A percentile compares a stretch with the other conserved stretches of the same genome.
Evolutionary conservation across 1,284 basidiomycete genomes (phyloP).

Genomic region (Sporisorium sorghi): DNA sequence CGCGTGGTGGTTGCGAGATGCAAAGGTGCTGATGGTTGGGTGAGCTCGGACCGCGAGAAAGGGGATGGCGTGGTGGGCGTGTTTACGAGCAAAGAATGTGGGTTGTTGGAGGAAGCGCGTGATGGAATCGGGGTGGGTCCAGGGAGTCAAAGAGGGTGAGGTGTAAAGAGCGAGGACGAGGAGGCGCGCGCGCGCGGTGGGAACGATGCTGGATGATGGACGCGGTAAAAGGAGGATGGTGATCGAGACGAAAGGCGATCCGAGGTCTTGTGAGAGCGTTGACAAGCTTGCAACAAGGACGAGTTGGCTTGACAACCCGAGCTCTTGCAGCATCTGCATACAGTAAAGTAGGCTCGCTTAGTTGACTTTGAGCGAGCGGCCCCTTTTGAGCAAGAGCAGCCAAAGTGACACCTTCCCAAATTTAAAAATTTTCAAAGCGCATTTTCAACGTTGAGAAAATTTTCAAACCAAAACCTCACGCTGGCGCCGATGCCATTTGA

Average conservation of each 20-base stretch:
- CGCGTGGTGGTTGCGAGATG: neutral
- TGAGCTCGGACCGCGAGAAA: neutral
- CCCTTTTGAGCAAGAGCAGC: too few relatives aligned
- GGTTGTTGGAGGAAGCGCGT: constrained; percentile 2
- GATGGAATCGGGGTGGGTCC: too few relatives aligned
- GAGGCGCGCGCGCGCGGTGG: neutral
- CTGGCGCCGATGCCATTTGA: constrained; percentile 17
- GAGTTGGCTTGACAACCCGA: too few relatives aligned
- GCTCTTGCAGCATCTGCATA: too few relatives aligned
- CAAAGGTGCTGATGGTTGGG: neutral
- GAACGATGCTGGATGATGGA: neutral
- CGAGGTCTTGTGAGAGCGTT: too few relatives aligned
- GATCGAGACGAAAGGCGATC: neutral
- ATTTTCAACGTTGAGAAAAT: too few relatives aligned
- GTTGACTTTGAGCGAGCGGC: too few relatives aligned
- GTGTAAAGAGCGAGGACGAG: neutral
- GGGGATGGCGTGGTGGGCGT: constrained; percentile 2
- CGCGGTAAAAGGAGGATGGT: neutral
- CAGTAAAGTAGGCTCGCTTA: too few relatives aligned
- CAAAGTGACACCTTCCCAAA: too few relatives aligned
- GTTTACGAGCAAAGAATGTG: constrained; percentile 13
- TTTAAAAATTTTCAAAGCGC: neutral
- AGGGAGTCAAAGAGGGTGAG: too few relatives aligned
- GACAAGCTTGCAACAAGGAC: too few relatives aligned
- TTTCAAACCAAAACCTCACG: neutral